phyloP scores from a whole-genome alignment of 2,329 filamentous ascomycete genomes.

The Pezicula rhizophila region DNA sequence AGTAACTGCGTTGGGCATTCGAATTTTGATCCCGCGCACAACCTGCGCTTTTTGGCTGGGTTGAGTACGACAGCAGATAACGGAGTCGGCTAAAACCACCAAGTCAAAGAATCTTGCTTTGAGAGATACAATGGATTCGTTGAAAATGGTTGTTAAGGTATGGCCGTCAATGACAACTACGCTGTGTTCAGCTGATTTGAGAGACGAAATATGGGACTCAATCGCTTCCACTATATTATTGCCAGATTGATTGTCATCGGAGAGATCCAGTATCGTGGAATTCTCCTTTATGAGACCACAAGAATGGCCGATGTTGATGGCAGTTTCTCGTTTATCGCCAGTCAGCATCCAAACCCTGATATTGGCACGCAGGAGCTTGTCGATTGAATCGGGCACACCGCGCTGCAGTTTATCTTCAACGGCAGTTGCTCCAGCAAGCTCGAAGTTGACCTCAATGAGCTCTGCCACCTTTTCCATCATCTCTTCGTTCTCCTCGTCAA shows the following conservation, averaged over 20 bases:
- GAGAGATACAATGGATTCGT: no score
- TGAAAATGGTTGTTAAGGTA: slow-evolving; percentile 40
- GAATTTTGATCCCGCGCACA: slow-evolving; percentile 72
- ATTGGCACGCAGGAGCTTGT: slow-evolving; percentile 79
- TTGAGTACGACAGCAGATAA: slow-evolving; percentile 88
- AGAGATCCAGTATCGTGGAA: no score
- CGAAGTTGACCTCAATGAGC: slow-evolving; percentile 72
- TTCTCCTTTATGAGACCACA: no score
- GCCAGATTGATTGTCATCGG: slow-evolving; percentile 44
- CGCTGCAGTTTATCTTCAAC: slow-evolving; percentile 92
- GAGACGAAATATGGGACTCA: no score
- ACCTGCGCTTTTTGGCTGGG: slow-evolving; percentile 88
- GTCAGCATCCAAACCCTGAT: slow-evolving; percentile 98
- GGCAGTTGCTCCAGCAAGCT: slow-evolving; percentile 80
- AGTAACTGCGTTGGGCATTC: slow-evolving; percentile 61
- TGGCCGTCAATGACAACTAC: slow-evolving; percentile 81
- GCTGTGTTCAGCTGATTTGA: slow-evolving; percentile 52
- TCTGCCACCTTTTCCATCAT: slow-evolving; percentile 80
- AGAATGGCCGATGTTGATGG: slow-evolving; percentile 78
- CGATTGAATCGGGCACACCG: slow-evolving; percentile 86
- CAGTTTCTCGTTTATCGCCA: slow-evolving; percentile 87
- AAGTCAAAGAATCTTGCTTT: slow-evolving; percentile 61
- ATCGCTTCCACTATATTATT: slow-evolving; percentile 27
- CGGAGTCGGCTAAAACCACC: slow-evolving; percentile 74
- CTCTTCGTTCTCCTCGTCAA: slow-evolving; percentile 72